A percentile compares a stretch with the other conserved stretches of the same genome.
These are phyloP conservation scores for Pichia sp. DNA, from an alignment of 1,139 yeast species.

Conservation along the genomic window DNA sequence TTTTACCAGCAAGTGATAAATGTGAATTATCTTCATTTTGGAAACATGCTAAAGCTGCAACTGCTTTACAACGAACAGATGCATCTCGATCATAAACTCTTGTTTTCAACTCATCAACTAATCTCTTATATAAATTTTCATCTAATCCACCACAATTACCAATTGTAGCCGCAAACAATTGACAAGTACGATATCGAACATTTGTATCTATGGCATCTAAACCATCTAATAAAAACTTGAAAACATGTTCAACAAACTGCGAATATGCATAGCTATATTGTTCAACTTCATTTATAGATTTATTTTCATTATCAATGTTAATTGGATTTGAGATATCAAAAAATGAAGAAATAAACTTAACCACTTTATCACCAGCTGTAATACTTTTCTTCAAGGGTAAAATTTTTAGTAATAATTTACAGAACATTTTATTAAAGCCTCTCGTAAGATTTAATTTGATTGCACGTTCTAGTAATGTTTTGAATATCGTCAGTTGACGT, in stretches of 20 bases:
- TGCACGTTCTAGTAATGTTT: conserved; percentile 54
- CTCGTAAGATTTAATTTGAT: conserved; percentile 45
- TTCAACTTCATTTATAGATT: conserved; percentile 15
- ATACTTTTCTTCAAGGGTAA: conserved; percentile 68
- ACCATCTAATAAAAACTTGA: conserved; percentile 67
- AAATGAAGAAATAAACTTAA: conserved; percentile 66
- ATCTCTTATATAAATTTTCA: conserved; percentile 58
- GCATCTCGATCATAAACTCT: conserved; percentile 77
- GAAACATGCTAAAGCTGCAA: conserved; percentile 70
- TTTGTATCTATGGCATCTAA: conserved; percentile 67
- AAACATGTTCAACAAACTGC: conserved; percentile 52
- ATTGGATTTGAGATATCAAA: conserved; percentile 41
- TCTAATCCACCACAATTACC: conserved; percentile 72
- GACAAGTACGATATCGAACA: conserved; percentile 78
- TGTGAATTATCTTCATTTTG: conserved; percentile 50
- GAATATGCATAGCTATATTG: conserved; percentile 31
- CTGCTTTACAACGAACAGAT: conserved; percentile 73
- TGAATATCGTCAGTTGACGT: conserved; percentile 60
- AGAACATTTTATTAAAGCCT: conserved; percentile 54
- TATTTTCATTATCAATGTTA: conserved; percentile 21
- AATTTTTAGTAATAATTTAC: conserved; percentile 56
- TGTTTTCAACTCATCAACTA: conserved; percentile 54
- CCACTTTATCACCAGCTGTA: conserved; percentile 67
- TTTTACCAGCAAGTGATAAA: conserved; percentile 44
- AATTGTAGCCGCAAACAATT: conserved; percentile 67